Percentiles rank a stretch among this genome's conserved stretches.
Evolutionary conservation across 2,329 filamentous ascomycete genomes (phyloP).

Genomic region (Colletotrichum somersetense): DNA sequence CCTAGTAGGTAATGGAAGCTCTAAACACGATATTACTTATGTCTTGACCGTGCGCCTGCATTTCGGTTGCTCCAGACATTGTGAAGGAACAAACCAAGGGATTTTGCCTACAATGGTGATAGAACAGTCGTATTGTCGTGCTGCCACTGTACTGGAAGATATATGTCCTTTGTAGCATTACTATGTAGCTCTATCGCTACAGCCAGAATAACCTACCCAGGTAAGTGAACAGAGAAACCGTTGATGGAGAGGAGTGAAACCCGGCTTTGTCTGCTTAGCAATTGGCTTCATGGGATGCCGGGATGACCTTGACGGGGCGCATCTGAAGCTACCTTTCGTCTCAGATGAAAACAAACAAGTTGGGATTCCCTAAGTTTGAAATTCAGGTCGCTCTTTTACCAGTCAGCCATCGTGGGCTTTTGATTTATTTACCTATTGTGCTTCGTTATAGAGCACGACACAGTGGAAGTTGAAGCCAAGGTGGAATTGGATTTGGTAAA

Average conservation of each 20-base stretch:
- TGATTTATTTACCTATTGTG: not conserved
- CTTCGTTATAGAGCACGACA: not conserved
- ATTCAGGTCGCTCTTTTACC: not conserved
- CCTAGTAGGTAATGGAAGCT: no score
- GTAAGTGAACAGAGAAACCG: not conserved
- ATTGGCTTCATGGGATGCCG: conserved; percentile 15
- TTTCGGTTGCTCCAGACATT: not conserved
- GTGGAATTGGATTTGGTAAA: not conserved
- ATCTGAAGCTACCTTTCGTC: not conserved
- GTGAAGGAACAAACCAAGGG: not conserved
- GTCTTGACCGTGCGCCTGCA: not conserved
- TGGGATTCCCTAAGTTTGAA: not conserved
- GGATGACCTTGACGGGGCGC: conserved; percentile 3
- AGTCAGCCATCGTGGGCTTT: not conserved
- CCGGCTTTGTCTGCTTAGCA: conserved; percentile 8
- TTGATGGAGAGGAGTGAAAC: not conserved
- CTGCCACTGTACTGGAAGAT: conserved; percentile 8
- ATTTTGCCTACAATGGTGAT: not conserved
- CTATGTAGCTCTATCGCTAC: not conserved
- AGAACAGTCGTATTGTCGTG: conserved; percentile 1
- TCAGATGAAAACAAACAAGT: conserved; percentile 1
- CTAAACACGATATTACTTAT: not conserved
- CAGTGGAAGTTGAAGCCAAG: not conserved
- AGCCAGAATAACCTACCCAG: not conserved
- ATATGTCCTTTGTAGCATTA: not conserved